A percentile compares a stretch with the other conserved stretches of the same genome.
These are phyloP conservation scores for Gossypium schwendimanii DNA, from an alignment of 441 rosid species.

Conservation along the genomic window DNA sequence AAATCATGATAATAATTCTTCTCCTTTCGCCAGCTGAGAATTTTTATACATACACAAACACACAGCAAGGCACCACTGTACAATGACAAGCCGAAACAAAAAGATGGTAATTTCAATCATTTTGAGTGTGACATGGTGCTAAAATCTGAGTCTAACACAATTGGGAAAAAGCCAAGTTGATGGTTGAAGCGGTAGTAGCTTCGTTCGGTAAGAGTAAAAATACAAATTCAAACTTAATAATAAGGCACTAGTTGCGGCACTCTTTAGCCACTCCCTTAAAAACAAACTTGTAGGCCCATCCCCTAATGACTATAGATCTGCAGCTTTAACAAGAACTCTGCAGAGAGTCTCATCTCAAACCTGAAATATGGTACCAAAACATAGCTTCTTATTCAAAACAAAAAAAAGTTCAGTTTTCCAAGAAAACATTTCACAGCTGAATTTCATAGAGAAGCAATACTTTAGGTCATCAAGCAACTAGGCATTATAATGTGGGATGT, in stretches of 20 bases:
- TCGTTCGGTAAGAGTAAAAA: too few relatives aligned
- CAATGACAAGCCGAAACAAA: not conserved
- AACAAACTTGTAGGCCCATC: constrained; percentile 58
- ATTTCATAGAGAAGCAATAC: too few relatives aligned
- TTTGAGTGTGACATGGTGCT: not conserved
- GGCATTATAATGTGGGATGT: too few relatives aligned
- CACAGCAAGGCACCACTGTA: not conserved
- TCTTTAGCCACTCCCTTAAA: constrained; percentile 25
- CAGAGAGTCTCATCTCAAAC: constrained; percentile 65
- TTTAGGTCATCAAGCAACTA: too few relatives aligned
- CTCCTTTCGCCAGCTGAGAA: not conserved
- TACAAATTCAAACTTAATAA: too few relatives aligned
- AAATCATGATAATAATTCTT: not conserved
- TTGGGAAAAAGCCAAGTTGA: not conserved
- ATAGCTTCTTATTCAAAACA: too few relatives aligned
- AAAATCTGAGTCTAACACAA: not conserved
- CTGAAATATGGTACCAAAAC: constrained; percentile 26
- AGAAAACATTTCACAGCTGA: too few relatives aligned
- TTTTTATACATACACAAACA: not conserved
- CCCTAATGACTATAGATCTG: constrained; percentile 45
- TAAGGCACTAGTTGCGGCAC: too few relatives aligned
- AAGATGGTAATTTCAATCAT: not conserved
- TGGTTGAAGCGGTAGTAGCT: not conserved
- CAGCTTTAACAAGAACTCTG: constrained; percentile 53
- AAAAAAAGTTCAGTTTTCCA: not conserved